Percentiles rank a stretch among this genome's conserved stretches.
phyloP scores from a whole-genome alignment of 352 stramenopile species.

The Detonula confervacea region DNA sequence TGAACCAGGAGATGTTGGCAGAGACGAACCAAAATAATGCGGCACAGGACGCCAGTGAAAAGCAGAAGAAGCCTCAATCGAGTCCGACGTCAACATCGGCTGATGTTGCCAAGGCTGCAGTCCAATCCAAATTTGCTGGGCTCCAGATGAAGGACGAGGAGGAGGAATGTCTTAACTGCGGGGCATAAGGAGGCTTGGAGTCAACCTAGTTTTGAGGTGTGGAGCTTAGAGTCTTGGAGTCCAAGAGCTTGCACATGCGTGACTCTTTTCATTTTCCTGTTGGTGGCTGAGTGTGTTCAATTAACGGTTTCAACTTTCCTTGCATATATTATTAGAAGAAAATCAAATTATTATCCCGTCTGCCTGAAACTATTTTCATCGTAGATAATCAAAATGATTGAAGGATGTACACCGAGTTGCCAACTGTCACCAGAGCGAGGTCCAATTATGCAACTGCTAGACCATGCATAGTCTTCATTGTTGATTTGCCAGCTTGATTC shows the following conservation, averaged over 20 bases:
- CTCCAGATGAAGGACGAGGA: conserved; percentile 81
- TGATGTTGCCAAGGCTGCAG: conserved; percentile 27
- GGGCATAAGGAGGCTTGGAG: conserved; percentile 65
- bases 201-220: not conserved
- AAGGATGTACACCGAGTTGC: too few species aligned
- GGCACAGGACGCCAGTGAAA: not conserved
- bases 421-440: too few species aligned
- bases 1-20: conserved; percentile 93
- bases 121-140: conserved; percentile 52
- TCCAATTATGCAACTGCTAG: too few species aligned
- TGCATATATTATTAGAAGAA: conserved; percentile 12
- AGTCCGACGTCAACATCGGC: conserved; percentile 34
- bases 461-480: too few species aligned
- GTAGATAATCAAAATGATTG: too few species aligned
- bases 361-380: too few species aligned
- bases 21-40: conserved; percentile 55
- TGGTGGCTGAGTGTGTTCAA: not conserved
- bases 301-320: not conserved
- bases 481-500: too few species aligned
- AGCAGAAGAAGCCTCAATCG: conserved; percentile 31
- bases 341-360: not conserved
- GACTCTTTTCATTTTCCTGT: not conserved
- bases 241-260: not conserved
- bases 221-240: not conserved
- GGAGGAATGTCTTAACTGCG: conserved; percentile 87